Percentiles rank a stretch among this genome's conserved stretches.
Conservation (phyloP, 1,139 yeast genomes). For the Candida mesenterica region DNA sequence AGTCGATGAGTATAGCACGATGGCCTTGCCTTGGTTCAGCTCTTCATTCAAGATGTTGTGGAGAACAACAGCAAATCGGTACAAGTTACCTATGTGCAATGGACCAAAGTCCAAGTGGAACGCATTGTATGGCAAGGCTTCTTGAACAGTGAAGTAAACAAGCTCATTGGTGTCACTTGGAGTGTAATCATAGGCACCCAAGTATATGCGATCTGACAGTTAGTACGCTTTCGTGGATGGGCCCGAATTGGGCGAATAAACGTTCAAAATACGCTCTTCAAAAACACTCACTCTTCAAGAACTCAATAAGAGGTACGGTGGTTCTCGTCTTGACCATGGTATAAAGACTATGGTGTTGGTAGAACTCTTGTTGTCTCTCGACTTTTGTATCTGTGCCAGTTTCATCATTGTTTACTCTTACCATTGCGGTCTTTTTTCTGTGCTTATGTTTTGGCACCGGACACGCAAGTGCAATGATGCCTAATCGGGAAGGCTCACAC, state of each 20-base stretch:
- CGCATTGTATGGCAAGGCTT: conserved; percentile 84
- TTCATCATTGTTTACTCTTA: no score
- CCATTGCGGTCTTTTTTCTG: no score
- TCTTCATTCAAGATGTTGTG: conserved; percentile 90
- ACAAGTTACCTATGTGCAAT: conserved; percentile 85
- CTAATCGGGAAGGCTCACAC: no score
- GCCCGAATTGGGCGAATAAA: no score
- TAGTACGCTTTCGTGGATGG: conserved; percentile 22
- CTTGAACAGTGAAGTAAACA: conserved; percentile 90
- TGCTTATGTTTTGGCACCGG: no score
- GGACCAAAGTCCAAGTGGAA: conserved; percentile 98
- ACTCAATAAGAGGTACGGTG: conserved; percentile 41
- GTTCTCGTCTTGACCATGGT: conserved; percentile 22
- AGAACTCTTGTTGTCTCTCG: no score
- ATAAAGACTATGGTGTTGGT: neutral
- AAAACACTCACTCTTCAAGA: conserved; percentile 46
- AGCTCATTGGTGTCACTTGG: conserved; percentile 76
- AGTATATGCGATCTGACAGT: conserved; percentile 70
- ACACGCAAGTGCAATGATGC: no score
- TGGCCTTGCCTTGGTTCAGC: conserved; percentile 80
- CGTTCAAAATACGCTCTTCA: no score
- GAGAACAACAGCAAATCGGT: conserved; percentile 89
- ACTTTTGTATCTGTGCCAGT: no score
- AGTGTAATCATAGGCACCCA: conserved; percentile 80
- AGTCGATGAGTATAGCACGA: conserved; percentile 83